Evolutionary conservation across 257 asterid genomes (phyloP).

Genomic region (Ehretia macrophylla): DNA sequence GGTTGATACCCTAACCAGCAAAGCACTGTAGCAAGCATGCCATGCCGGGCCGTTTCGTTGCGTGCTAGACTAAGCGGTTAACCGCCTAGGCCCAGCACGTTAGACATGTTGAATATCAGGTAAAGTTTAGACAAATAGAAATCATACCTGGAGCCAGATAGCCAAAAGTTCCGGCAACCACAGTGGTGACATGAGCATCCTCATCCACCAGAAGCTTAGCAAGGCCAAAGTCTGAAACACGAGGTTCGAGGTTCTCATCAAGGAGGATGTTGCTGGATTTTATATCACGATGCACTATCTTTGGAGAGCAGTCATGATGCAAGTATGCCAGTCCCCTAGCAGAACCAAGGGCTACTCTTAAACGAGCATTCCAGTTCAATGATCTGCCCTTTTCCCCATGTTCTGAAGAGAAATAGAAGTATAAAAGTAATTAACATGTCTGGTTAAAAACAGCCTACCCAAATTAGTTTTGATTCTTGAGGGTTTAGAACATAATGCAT

Average conservation of each 20-base stretch:
- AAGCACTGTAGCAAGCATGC: too few relatives aligned
- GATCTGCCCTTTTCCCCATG: slow-evolving; percentile 32
- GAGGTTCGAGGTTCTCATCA: slow-evolving; percentile 88
- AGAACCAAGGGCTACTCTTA: slow-evolving; percentile 82
- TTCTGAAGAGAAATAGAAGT: slow-evolving; percentile 30
- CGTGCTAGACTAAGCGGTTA: too few relatives aligned
- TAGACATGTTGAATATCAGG: too few relatives aligned
- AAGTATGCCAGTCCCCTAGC: slow-evolving; percentile 93
- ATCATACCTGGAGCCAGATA: slow-evolving; percentile 90
- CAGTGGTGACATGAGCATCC: slow-evolving; percentile 93
- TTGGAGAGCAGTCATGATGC: slow-evolving; percentile 89
- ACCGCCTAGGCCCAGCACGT: too few relatives aligned
- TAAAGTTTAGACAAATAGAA: neutral
- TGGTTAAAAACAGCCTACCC: neutral
- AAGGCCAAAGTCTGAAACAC: slow-evolving; percentile 91
- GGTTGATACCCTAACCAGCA: too few relatives aligned
- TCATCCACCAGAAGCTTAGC: slow-evolving; percentile 92
- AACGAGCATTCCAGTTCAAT: slow-evolving; percentile 79
- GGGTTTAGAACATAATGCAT: neutral
- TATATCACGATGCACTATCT: slow-evolving; percentile 85
- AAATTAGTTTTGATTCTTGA: neutral
- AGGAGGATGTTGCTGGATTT: slow-evolving; percentile 94
- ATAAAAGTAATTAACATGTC: neutral
- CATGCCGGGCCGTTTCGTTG: too few relatives aligned
- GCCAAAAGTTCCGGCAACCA: slow-evolving; percentile 97